Evolutionary conservation across 1,284 basidiomycete genomes (phyloP).

Genomic region (Marasmius oreades): DNA sequence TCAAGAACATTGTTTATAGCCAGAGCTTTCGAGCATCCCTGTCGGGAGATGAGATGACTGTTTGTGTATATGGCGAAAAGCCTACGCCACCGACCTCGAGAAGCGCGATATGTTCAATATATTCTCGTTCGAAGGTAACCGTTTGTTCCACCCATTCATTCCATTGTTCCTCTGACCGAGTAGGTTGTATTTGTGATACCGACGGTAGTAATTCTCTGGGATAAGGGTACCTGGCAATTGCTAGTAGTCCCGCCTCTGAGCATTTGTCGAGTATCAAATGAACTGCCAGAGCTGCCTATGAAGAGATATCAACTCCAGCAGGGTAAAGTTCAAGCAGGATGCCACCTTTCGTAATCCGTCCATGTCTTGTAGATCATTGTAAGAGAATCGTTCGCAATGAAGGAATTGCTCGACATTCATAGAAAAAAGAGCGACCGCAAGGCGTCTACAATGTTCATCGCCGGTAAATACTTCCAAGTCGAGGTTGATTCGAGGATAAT

Average conservation of each 20-base stretch:
- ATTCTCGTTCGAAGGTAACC: neutral
- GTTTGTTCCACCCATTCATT: neutral
- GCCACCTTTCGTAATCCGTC: constrained; percentile 10
- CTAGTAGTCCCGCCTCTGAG: neutral
- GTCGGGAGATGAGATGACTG: neutral
- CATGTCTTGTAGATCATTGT: neutral
- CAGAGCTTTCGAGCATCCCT: constrained; percentile 8
- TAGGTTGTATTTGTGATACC: neutral
- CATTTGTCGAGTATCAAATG: constrained; percentile 5
- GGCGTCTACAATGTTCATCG: constrained; percentile 6
- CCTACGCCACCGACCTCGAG: neutral
- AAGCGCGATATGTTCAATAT: neutral
- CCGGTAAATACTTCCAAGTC: neutral
- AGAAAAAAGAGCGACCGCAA: constrained; percentile 13
- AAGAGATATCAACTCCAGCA: neutral
- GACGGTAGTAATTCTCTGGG: too few relatives aligned
- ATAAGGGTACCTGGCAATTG: neutral
- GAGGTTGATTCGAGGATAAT: constrained; percentile 10
- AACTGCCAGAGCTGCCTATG: constrained; percentile 10
- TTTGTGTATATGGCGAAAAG: neutral
- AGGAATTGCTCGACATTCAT: constrained; percentile 4
- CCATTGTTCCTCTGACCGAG: neutral
- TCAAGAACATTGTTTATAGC: neutral
- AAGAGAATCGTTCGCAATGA: constrained; percentile 1
- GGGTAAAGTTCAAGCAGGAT: neutral